Conservation (phyloP, 2,329 filamentous ascomycete genomes). For the Colletotrichum sp. region DNA sequence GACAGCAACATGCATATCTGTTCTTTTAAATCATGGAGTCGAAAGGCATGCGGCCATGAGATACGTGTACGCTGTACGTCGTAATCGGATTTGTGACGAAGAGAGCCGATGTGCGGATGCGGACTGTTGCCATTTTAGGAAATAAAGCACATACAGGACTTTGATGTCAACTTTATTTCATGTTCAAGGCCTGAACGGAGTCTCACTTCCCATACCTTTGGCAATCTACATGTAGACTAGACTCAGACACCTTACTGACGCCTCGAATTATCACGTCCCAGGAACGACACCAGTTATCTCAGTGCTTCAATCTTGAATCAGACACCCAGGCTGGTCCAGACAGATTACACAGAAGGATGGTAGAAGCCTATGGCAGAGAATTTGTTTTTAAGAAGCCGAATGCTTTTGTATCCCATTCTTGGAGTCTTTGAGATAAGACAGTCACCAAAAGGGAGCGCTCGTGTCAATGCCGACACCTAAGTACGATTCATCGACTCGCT, state of each 20-base stretch:
- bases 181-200: not conserved
- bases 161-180: not conserved
- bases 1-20: constrained; percentile 18
- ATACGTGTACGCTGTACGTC: not conserved
- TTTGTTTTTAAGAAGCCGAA: not conserved
- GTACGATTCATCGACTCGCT: not conserved
- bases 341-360: not conserved
- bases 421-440: not conserved
- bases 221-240: not conserved
- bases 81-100: not conserved
- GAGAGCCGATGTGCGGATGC: not conserved
- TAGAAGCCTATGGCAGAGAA: not conserved
- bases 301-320: not conserved
- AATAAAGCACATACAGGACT: not conserved
- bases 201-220: not conserved
- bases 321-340: not conserved
- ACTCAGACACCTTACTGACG: not conserved
- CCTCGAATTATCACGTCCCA: not conserved
- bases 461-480: not conserved
- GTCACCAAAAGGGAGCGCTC: not conserved
- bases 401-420: not conserved
- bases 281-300: not conserved
- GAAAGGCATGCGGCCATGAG: not conserved
- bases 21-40: constrained; percentile 7
- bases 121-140: not conserved